Conservation (phyloP, 1,139 yeast genomes). For the Yamadazyma trypodendri region DNA sequence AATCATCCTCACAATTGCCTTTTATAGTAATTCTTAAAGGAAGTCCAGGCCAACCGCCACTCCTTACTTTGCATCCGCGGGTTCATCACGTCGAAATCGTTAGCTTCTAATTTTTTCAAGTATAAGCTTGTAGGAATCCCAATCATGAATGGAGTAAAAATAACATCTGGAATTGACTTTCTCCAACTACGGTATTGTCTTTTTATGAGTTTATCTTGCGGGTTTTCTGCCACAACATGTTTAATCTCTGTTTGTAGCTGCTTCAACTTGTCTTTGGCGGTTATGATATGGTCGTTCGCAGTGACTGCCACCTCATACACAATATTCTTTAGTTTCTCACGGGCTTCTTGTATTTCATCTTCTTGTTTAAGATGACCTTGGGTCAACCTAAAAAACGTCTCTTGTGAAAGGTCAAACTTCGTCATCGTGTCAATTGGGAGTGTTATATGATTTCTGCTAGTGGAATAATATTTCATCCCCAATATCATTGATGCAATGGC, state of each 20-base stretch:
- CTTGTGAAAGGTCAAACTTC: conserved; percentile 59
- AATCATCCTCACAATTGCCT: conserved; percentile 27
- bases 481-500: conserved; percentile 67
- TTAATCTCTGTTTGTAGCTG: conserved; percentile 34
- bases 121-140: conserved; percentile 66
- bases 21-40: conserved; percentile 52
- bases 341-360: conserved; percentile 23
- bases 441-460: conserved; percentile 47
- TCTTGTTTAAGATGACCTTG: conserved; percentile 43
- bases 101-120: conserved; percentile 56
- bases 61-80: conserved; percentile 53
- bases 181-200: conserved; percentile 41
- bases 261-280: conserved; percentile 58
- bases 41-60: conserved; percentile 72
- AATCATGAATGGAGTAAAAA: conserved; percentile 66
- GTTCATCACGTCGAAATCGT: conserved; percentile 62
- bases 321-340: conserved; percentile 52
- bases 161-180: conserved; percentile 57
- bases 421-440: conserved; percentile 67
- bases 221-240: conserved; percentile 22
- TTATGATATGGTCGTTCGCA: conserved; percentile 77
- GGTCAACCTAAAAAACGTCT: conserved; percentile 50
- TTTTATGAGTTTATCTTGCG: conserved; percentile 30
- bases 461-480: conserved; percentile 60
- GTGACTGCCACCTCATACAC: conserved; percentile 69